A percentile compares a stretch with the other conserved stretches of the same genome.
Evolutionary conservation across 345 rosid species (phyloP).

Genomic region (Linum trigynum): DNA sequence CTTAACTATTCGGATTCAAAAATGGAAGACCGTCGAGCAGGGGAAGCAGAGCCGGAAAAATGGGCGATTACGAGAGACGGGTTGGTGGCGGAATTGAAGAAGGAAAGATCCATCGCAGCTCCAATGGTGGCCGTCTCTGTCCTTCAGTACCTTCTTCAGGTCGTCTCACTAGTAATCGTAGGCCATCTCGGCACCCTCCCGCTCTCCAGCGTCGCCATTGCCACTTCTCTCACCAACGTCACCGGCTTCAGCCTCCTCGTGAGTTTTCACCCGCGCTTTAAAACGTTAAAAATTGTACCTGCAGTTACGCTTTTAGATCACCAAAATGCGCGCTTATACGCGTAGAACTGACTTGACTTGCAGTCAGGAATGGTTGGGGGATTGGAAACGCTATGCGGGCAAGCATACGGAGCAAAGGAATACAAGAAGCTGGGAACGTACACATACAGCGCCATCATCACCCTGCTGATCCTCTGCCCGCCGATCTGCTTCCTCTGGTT

Average conservation of each 20-base stretch:
- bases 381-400: constrained; percentile 7
- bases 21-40: neutral
- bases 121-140: constrained; percentile 5
- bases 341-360: too few species aligned
- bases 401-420: constrained; percentile 7
- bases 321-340: neutral
- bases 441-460: neutral
- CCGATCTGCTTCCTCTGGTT: constrained; percentile 1
- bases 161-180: neutral
- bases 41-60: neutral
- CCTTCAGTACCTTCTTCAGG: constrained; percentile 2
- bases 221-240: constrained; percentile 5
- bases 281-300: too few species aligned
- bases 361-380: constrained; percentile 6
- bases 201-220: constrained; percentile 5
- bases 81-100: neutral
- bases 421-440: neutral
- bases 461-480: neutral
- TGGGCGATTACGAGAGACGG: neutral
- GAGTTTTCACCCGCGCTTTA: neutral
- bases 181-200: constrained; percentile 2
- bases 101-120: neutral
- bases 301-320: neutral
- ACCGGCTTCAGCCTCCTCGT: constrained; percentile 4
- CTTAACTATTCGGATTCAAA: neutral